A percentile compares a stretch with the other conserved stretches of the same genome.
These are phyloP conservation scores for Dipteronia dyeriana DNA, from an alignment of 345 rosid genomes.

Conservation along the genomic window DNA sequence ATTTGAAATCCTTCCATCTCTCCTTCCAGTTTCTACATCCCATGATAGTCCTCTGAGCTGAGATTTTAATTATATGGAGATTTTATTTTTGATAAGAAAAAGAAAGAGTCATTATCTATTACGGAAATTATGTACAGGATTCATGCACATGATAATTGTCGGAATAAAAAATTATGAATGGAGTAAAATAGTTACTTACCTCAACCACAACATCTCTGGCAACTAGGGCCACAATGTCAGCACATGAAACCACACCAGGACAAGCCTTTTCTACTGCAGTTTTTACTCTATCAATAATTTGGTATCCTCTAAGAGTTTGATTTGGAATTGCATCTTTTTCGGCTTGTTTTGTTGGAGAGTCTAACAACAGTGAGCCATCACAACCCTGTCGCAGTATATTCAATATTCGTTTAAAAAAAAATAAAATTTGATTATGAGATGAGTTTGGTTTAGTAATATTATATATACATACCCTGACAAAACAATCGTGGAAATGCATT, in stretches of 20 bases:
- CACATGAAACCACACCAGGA: constrained; percentile 78
- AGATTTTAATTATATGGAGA: not conserved
- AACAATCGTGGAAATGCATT: constrained; percentile 85
- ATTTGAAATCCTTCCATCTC: constrained; percentile 60
- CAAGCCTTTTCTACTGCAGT: constrained; percentile 62
- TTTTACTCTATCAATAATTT: constrained; percentile 59
- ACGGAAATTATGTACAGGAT: too few species aligned
- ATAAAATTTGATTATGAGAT: not conserved
- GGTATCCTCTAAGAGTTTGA: constrained; percentile 56
- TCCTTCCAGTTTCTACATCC: constrained; percentile 67
- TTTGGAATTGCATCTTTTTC: constrained; percentile 63
- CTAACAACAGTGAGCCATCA: constrained; percentile 72
- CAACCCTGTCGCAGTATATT: constrained; percentile 55
- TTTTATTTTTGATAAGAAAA: not conserved
- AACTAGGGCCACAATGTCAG: constrained; percentile 67
- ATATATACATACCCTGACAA: constrained; percentile 48
- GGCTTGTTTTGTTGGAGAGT: constrained; percentile 43
- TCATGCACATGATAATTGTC: too few species aligned
- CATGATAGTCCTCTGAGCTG: constrained; percentile 43
- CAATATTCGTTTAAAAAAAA: not conserved
- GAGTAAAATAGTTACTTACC: constrained; percentile 30
- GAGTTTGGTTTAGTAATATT: not conserved
- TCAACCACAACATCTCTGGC: constrained; percentile 55
- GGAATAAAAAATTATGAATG: not conserved
- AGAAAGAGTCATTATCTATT: too few species aligned